These are phyloP conservation scores for Basipetospora chlamydospora DNA, from an alignment of 2,329 filamentous ascomycete genomes.

Conservation along the genomic window DNA sequence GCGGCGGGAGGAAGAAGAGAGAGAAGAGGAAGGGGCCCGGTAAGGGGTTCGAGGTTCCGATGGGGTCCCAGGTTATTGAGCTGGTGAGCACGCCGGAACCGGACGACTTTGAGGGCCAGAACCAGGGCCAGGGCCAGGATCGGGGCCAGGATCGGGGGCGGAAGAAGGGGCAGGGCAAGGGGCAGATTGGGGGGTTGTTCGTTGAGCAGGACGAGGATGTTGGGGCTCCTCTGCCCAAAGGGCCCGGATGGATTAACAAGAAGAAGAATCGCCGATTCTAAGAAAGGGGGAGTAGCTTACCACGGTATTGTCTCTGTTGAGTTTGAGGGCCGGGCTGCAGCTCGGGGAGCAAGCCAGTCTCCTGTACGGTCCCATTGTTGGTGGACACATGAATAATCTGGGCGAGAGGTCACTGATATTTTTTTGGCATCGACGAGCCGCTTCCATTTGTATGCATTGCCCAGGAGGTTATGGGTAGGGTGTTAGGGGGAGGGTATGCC, in stretches of 20 bases:
- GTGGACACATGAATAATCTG: too few species aligned
- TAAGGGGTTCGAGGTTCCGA: slow-evolving; percentile 2
- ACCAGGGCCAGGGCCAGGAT: not conserved
- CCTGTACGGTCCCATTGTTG: too few species aligned
- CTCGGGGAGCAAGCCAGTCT: too few species aligned
- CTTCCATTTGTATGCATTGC: too few species aligned
- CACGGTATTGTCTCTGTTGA: not conserved
- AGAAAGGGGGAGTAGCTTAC: not conserved
- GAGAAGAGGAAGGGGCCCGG: not conserved
- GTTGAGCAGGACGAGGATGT: not conserved
- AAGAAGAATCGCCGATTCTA: not conserved
- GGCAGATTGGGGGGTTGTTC: not conserved
- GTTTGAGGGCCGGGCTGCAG: too few species aligned
- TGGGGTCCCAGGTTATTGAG: slow-evolving; percentile 4
- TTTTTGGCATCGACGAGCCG: too few species aligned
- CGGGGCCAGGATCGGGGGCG: not conserved
- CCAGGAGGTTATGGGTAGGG: too few species aligned
- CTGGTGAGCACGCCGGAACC: not conserved
- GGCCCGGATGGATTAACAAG: not conserved
- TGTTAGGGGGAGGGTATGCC: too few species aligned
- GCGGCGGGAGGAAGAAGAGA: not conserved
- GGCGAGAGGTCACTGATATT: too few species aligned
- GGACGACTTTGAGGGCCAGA: not conserved
- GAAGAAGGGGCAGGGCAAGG: not conserved
- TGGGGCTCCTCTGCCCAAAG: not conserved